Percentiles rank a stretch among this genome's conserved stretches.
These are phyloP conservation scores for Saitozyma podzolica DNA, from an alignment of 768 basidiomycete species.

Conservation along the genomic window DNA sequence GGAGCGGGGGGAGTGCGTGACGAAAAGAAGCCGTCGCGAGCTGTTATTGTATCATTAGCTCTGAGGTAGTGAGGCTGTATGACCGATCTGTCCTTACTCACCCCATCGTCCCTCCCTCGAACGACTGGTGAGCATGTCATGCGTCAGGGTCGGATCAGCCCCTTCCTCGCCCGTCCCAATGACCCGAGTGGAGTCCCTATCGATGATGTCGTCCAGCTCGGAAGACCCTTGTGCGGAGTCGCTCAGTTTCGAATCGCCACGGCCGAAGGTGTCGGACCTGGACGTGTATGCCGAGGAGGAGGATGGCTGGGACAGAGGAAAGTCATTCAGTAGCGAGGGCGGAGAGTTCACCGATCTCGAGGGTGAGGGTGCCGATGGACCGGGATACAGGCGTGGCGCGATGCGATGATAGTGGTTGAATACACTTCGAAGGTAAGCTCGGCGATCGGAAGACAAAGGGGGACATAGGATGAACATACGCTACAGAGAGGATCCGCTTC, in stretches of 20 bases:
- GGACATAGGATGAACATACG: slow-evolving; percentile 61
- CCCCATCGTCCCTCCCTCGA: slow-evolving; percentile 41
- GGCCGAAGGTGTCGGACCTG: too few relatives aligned
- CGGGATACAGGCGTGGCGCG: slow-evolving; percentile 55
- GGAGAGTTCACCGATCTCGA: neutral
- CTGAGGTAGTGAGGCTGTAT: neutral
- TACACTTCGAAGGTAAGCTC: slow-evolving; percentile 59
- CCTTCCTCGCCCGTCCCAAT: slow-evolving; percentile 23
- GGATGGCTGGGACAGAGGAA: slow-evolving; percentile 2
- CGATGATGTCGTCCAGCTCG: slow-evolving; percentile 13
- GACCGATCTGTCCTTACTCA: slow-evolving; percentile 6
- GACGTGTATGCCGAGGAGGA: slow-evolving; percentile 5
- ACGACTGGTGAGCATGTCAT: slow-evolving; percentile 29
- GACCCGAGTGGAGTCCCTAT: slow-evolving; percentile 28
- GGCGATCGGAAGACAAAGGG: neutral
- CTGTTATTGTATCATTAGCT: slow-evolving; percentile 13
- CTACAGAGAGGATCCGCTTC: slow-evolving; percentile 90
- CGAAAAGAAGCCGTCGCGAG: slow-evolving; percentile 40
- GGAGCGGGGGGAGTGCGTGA: slow-evolving; percentile 12
- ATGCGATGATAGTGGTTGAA: slow-evolving; percentile 90
- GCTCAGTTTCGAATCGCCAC: too few relatives aligned
- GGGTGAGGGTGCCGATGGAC: too few relatives aligned
- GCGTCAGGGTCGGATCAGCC: slow-evolving; percentile 40
- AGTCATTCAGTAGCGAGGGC: neutral
- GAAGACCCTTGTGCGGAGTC: too few relatives aligned